Evolutionary conservation across 2,329 filamentous ascomycete genomes (phyloP).

Genomic region (Didymella sp.): DNA sequence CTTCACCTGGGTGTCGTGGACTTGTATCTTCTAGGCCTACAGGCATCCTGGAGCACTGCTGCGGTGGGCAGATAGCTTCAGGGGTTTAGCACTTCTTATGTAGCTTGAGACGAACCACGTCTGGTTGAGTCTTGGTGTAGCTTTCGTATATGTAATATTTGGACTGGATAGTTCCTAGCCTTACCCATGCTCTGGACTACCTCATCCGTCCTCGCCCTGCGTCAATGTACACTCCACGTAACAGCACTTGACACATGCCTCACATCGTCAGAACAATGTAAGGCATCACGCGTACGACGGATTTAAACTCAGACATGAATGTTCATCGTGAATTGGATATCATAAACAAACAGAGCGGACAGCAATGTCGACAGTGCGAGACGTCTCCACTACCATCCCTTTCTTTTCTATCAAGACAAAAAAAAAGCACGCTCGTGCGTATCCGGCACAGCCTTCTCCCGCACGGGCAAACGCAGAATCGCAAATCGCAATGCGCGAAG

Average conservation of each 20-base stretch:
- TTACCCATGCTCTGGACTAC: background rate
- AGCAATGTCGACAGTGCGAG: background rate
- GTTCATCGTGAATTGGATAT: constrained; percentile 14
- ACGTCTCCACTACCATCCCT: constrained; percentile 2
- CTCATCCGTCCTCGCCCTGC: background rate
- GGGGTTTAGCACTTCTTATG: no score
- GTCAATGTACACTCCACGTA: no score
- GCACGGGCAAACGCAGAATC: constrained; percentile 10
- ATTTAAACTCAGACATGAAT: no score
- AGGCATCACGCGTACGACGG: no score
- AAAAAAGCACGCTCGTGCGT: constrained; percentile 13
- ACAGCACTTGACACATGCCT: no score
- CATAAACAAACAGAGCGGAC: constrained; percentile 10
- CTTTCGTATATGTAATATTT: background rate
- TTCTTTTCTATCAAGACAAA: constrained; percentile 13
- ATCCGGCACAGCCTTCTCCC: constrained; percentile 19
- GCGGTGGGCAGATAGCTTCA: no score
- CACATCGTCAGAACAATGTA: no score
- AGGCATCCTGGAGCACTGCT: no score
- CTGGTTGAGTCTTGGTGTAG: no score
- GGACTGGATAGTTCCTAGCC: background rate
- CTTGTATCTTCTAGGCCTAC: no score
- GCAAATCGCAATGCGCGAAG: constrained; percentile 8
- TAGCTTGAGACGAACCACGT: background rate
- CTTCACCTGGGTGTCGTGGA: no score